Evolutionary conservation across 371 early-diverging fungal genomes (phyloP), one percentile per base, ranked within the genome.

Genomic region (Mortierella sp.): DNA sequence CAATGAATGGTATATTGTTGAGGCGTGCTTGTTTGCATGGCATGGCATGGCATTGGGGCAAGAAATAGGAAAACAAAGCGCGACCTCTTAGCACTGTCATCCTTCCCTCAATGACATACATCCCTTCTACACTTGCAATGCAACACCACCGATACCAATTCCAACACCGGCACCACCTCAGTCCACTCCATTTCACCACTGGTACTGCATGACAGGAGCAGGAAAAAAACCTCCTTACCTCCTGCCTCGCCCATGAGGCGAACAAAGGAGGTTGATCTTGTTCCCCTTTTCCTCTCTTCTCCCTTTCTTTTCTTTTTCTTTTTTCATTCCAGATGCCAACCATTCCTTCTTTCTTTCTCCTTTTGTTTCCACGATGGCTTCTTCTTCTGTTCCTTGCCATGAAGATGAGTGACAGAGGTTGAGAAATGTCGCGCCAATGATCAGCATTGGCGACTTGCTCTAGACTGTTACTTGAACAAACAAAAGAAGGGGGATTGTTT

Each of bases 161-260:
- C 64, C 24, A 37, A 3, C 59, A 31, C 31, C 48, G 13, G 9
- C 48, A 46, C 48, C 48, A 46, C 48, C 13, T 46, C 48, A 13
- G 5, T 8, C 48, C 13, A 8, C 48, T 46, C 13, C 13, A 46
- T 9, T 16, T 21, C 53, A 53, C 64, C 64, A 64, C 64, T 37
- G 10, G 64, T 9, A 21, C 24, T 64, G 64, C 72, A 71, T 50
- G 50, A 51, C 50, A 46, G 13, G 50, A 71, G 48, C 13, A 46
- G 48, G 48, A 46, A 46, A 46, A 46, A 50, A 50, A 28, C 72
- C 51, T 71, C 48, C 71, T 71, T 48, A 9, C 71, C 71, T 44
- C 48, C 44, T 48, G 48, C 46, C 28, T 48, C 51, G 37, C 64
- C 64, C 37, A 64, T 64, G 64, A 64, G 64, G 64, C 64, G 21